These are phyloP conservation scores for Exserohilum turcica DNA, from an alignment of 2,329 filamentous ascomycete species.

Conservation along the genomic window DNA sequence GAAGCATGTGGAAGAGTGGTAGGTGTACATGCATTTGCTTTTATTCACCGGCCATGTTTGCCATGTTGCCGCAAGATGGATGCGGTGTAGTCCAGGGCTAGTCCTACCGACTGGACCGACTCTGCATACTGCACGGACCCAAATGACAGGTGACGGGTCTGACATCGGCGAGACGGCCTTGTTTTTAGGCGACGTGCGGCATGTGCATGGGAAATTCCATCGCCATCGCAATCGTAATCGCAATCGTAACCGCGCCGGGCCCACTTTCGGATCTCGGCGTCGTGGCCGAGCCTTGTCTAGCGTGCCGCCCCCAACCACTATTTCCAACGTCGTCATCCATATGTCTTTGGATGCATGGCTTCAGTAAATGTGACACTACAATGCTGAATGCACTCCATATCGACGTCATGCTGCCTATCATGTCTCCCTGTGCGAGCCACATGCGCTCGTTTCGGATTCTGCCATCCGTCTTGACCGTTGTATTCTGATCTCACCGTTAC, in stretches of 20 bases:
- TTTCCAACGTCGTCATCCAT: conserved; percentile 32
- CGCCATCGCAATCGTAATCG: not conserved
- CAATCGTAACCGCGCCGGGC: too few relatives aligned
- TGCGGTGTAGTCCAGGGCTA: not conserved
- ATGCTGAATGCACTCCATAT: conserved; percentile 11
- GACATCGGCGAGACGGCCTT: not conserved
- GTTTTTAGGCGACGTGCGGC: not conserved
- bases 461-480: conserved; percentile 5
- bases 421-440: conserved; percentile 7
- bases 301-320: conserved; percentile 17
- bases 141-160: not conserved
- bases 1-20: too few relatives aligned
- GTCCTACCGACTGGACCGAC: too few relatives aligned
- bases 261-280: not conserved
- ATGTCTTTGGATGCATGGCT: conserved; percentile 19
- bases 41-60: too few relatives aligned
- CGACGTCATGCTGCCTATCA: conserved; percentile 28
- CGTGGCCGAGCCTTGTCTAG: conserved; percentile 20
- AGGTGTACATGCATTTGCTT: too few relatives aligned
- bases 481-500: conserved; percentile 30
- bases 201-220: not conserved
- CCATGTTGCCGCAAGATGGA: not conserved
- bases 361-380: conserved; percentile 18
- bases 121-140: not conserved
- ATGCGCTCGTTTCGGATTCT: conserved; percentile 1